Evolutionary conservation across 306 rosid genomes (phyloP).

Genomic region (Malus orientalis): DNA sequence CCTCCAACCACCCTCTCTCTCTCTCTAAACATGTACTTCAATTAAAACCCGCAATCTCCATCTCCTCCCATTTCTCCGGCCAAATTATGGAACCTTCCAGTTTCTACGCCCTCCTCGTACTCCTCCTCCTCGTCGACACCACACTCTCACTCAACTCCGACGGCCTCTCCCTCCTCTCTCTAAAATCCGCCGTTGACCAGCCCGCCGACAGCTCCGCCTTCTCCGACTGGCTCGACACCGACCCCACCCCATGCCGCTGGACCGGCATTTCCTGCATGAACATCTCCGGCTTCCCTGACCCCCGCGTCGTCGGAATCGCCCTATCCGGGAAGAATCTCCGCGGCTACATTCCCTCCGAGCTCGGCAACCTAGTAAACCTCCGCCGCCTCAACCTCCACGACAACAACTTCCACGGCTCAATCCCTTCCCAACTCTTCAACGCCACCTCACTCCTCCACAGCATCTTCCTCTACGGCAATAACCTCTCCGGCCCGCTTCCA

Average conservation of each 20-base stretch:
- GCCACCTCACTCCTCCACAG: slow-evolving; percentile 81
- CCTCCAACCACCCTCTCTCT: slow-evolving; percentile 1
- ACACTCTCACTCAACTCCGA: slow-evolving; percentile 58
- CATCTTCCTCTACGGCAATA: slow-evolving; percentile 73
- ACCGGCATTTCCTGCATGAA: slow-evolving; percentile 75
- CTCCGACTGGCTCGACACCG: slow-evolving; percentile 73
- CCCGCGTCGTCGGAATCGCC: slow-evolving; percentile 73
- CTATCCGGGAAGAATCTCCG: slow-evolving; percentile 68
- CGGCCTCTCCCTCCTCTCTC: slow-evolving; percentile 85
- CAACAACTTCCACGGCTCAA: slow-evolving; percentile 62
- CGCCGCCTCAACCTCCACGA: slow-evolving; percentile 81
- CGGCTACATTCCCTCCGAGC: slow-evolving; percentile 92
- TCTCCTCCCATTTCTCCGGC: neutral
- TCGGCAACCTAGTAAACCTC: slow-evolving; percentile 60
- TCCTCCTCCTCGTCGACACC: neutral
- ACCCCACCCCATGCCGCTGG: slow-evolving; percentile 70
- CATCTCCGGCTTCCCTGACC: slow-evolving; percentile 46
- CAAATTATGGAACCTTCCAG: neutral
- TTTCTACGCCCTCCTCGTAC: neutral
- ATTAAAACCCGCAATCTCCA: neutral
- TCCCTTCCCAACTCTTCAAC: slow-evolving; percentile 79
- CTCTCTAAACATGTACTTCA: neutral
- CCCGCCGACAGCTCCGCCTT: slow-evolving; percentile 30
- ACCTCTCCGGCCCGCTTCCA: slow-evolving; percentile 71
- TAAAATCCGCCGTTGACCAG: slow-evolving; percentile 77